These are phyloP conservation scores for Penicillium capsulatum DNA, from an alignment of 2,329 filamentous ascomycete genomes.

Conservation along the genomic window DNA sequence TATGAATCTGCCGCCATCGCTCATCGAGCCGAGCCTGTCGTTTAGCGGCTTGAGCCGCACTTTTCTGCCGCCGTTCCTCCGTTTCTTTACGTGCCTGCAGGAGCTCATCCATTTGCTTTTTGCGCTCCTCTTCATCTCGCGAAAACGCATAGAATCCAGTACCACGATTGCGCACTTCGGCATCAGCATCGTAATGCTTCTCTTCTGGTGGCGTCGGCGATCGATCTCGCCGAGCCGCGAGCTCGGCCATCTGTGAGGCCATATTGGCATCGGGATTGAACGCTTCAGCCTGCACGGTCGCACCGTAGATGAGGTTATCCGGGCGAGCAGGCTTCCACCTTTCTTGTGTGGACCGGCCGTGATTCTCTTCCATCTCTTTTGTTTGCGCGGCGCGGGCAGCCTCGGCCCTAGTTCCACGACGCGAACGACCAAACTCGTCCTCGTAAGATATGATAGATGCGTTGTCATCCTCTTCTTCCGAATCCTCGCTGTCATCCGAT, in stretches of 20 bases:
- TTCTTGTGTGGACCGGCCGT: constrained; percentile 16
- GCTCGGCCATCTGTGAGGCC: constrained; percentile 66
- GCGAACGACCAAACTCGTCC: constrained; percentile 86
- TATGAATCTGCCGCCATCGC: neutral
- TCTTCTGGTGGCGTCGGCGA: constrained; percentile 74
- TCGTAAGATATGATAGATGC: constrained; percentile 75
- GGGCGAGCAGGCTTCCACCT: constrained; percentile 53
- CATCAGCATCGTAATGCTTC: constrained; percentile 78
- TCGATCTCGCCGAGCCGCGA: constrained; percentile 74
- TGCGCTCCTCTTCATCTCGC: constrained; percentile 62
- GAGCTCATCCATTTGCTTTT: constrained; percentile 72
- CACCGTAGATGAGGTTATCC: constrained; percentile 72
- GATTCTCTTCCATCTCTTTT: constrained; percentile 29
- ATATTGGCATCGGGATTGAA: constrained; percentile 69
- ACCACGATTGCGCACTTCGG: constrained; percentile 81
- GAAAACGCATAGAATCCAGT: constrained; percentile 91
- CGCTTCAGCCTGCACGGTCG: constrained; percentile 75
- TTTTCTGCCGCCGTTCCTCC: constrained; percentile 2
- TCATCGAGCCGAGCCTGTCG: neutral
- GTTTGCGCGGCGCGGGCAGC: constrained; percentile 60
- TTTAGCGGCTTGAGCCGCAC: neutral
- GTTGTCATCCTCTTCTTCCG: constrained; percentile 41
- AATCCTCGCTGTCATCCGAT: constrained; percentile 33
- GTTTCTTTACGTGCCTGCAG: constrained; percentile 64
- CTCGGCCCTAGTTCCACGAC: constrained; percentile 67